Base-by-base conservation (phyloP, 2,329 filamentous ascomycete genomes). In the Penicillium hesseltinei region DNA sequence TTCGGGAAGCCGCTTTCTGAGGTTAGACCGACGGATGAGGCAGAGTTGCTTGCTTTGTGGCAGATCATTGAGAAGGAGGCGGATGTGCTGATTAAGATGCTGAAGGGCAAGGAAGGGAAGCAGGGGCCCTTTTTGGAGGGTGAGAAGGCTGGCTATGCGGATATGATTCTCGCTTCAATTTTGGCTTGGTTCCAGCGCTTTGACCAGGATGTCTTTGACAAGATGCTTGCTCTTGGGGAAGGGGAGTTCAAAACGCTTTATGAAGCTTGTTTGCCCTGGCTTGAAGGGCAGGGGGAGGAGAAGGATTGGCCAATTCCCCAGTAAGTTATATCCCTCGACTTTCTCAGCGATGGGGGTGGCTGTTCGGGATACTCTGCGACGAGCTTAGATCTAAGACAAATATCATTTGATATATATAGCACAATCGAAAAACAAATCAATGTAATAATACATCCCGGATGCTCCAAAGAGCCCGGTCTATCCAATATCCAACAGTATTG, bases 61-160 rank as follows among this genome's bases (percentile, higher is more conserved):
- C 58, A 64, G 6, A 43, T 45, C 7, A 38, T 66, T 19, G 65
- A 66, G 57, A 63, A 53, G 36, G 66, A 69, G 31, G 43, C 63
- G 27, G 52, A 29, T 19, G 25, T 62, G 7, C 47, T 73, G 39
- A 40, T 67, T 23, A 54, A 61, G 33, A 68, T 74, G 66, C 45
- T 73, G 38, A 63, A 66, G 31, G 72, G 70, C 0, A 52, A 58
- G 10, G 54, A 60, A 6, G 68, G 67, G 11, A 74, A 73, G 58
- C 65, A 63, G 6, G 72, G 72, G 0, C 71, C 70, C 1, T 74
- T 73, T 56, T 66, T 73, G 8, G 72, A 74, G 45, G 71, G 72
- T 10, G 68, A 72, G 21, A 66, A 49, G 39, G 56, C 68, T 2
- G 64, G 69, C 1, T 73, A 66, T 59, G 72, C 68, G 52, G 72